Evolutionary conservation across 2,329 filamentous ascomycete species (phyloP), one percentile per base, ranked within the genome.

Genomic region (Zymoseptoria tritici): DNA sequence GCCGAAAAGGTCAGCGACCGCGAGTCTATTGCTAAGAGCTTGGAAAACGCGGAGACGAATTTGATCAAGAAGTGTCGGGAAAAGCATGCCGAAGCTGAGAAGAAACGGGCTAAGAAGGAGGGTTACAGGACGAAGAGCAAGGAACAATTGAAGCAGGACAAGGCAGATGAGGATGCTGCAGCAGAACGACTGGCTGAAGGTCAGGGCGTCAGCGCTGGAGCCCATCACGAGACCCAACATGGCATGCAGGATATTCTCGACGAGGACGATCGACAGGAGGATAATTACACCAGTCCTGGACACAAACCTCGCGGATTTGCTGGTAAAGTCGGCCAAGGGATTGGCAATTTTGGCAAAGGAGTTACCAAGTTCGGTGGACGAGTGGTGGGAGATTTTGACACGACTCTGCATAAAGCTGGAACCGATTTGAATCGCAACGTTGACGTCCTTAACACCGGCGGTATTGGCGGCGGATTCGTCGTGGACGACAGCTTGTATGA

Each of bases 21-120:
- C 52, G 85, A 91, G 62, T 77, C 82, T 8, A 78, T 96, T 13
- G 91, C 93, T 53, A 73, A 81, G 50, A 78, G 80, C 58, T 82
- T 99, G 0, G 94, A 99, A 71, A 76, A 76, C 8, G 93, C 93
- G 1, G 88, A 97, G 74, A 97, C 91, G 0, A 85, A 90, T 31
- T 78, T 99, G 49, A 89, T 99, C 66, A 87, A 86, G 60, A 80
- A 81, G 52, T 92, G 90, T 58, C 92, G 91, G 70, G 90, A 87
- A 71, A 86, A 85, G 13, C 86, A 97, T 66, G 76, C 88, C n/a
- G 88, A 80, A 58, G 75, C 77, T 0, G 72, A 80, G 19, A 80
- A 78, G 49, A 85, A 83, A 66, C 70, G 78, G 16, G 81, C 85
- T 64, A 79, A 75, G 58, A 75, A 76, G 56, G 76, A 69, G 49